Evolutionary conservation across 208 protist species (phyloP), one percentile per base, ranked within the genome.

Genomic region (Crithidia thermophila): DNA sequence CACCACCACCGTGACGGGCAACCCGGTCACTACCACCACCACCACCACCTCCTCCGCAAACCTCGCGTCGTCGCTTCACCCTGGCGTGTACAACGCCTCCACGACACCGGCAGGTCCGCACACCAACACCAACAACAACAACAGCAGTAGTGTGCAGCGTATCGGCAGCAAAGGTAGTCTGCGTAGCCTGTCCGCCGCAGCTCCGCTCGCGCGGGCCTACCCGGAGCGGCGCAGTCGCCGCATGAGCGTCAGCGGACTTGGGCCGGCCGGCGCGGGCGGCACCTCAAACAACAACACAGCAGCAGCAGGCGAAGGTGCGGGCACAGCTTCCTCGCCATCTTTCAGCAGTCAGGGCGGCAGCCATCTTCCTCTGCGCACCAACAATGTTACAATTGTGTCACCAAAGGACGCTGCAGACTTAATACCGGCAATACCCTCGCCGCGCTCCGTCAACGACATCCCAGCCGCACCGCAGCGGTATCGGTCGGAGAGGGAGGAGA

Each of bases 121-220:
- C 1, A n/a, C 39, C 16, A 37, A 11, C 55, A 37, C 4, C 55
- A 40, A 28, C 40, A 61, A 3, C 55, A 49, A 2, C 18, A 16
- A 8, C 39, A 9, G 27, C 8, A 31, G n/a, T 4, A n/a, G 28
- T 1, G 20, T 62, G 18, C 57, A 16, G 25, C 57, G 57, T 16
- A 16, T 56, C 27, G 40, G 28, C 39, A 67, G 61, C 39, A 42
- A 37, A 28, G 39, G 37, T 25, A 67, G 61, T 31, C 27, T 58
- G 23, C 49, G 25, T 4, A 67, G 37, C 27, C 1, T 6, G n/a
- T 51, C 58, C n/a, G 39, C 27, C 16, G 57, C 57, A 11, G 18
- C 58, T 4, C 31, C 53, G 20, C 42, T 43, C 45, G 3, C 42
- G 4, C 42, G 28, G 16, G 42, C 42, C 2, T 40, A 25, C 43